A percentile compares a stretch with the other conserved stretches of the same genome.
Conservation (phyloP, 768 basidiomycete species). For the Calocybe indica region DNA sequence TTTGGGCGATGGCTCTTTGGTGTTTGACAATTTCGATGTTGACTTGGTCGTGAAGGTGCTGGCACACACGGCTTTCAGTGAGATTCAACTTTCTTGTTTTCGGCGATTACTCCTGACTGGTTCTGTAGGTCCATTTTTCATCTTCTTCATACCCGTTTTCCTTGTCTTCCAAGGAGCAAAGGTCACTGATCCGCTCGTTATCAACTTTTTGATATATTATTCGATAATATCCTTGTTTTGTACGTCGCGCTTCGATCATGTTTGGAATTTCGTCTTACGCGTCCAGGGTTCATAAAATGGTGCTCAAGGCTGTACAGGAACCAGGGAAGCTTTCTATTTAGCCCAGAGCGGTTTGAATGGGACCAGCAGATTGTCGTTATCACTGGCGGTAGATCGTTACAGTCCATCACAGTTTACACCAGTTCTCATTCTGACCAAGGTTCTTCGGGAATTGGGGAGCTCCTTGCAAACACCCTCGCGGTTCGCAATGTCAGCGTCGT, state of each 20-base stretch:
- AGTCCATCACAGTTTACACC: background rate
- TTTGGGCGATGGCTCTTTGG: constrained; percentile 3
- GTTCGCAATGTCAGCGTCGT: constrained; percentile 77
- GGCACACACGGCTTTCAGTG: constrained; percentile 73
- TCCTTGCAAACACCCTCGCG: constrained; percentile 84
- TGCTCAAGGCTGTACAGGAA: constrained; percentile 70
- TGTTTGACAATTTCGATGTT: constrained; percentile 69
- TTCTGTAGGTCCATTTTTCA: constrained; percentile 73
- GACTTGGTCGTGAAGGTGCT: constrained; percentile 80
- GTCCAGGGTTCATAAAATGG: constrained; percentile 64
- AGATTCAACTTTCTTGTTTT: constrained; percentile 17
- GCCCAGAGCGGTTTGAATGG: constrained; percentile 70
- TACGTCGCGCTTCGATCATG: constrained; percentile 31
- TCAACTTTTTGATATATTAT: constrained; percentile 50
- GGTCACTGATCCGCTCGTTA: constrained; percentile 43
- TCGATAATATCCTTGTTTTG: constrained; percentile 59
- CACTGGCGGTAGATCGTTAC: constrained; percentile 67
- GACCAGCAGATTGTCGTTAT: constrained; percentile 83
- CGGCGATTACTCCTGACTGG: constrained; percentile 4
- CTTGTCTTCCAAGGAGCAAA: constrained; percentile 65
- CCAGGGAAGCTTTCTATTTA: constrained; percentile 58
- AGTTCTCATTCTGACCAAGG: constrained; percentile 35
- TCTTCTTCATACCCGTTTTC: constrained; percentile 74
- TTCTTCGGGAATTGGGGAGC: constrained; percentile 82
- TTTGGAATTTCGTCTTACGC: background rate